Percentiles rank a stretch among this genome's conserved stretches.
These are phyloP conservation scores for Cystobasidium pallidum DNA, from an alignment of 1,284 basidiomycete species.

Conservation along the genomic window DNA sequence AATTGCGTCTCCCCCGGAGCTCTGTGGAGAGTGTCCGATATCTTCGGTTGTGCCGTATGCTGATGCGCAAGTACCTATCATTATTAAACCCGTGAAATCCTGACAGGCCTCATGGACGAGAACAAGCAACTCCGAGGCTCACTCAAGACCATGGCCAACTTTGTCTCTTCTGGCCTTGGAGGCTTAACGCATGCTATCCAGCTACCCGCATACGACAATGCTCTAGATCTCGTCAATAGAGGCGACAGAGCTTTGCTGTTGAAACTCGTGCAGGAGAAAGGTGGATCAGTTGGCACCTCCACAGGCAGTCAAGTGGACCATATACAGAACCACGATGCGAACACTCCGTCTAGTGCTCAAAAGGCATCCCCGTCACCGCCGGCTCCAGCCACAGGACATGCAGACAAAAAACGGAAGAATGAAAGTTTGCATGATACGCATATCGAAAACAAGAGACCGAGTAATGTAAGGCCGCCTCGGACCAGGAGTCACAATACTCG, in stretches of 20 bases:
- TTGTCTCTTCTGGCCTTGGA: constrained; percentile 16
- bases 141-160: constrained; percentile 30
- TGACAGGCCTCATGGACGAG: constrained; percentile 29
- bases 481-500: constrained; percentile 10
- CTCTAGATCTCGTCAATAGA: constrained; percentile 24
- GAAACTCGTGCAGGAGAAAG: constrained; percentile 23
- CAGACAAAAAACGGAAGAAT: constrained; percentile 24
- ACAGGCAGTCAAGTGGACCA: background rate
- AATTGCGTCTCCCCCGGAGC: background rate
- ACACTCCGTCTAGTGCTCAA: background rate
- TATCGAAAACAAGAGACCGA: background rate
- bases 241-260: constrained; percentile 22
- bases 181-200: constrained; percentile 14
- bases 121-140: constrained; percentile 29
- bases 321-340: background rate
- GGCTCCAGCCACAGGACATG: background rate
- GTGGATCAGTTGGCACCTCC: background rate
- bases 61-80: no score
- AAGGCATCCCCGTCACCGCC: background rate
- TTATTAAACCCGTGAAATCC: no score
- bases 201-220: constrained; percentile 17
- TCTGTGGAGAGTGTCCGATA: no score
- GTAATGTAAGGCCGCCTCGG: background rate
- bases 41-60: no score
- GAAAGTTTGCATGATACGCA: background rate